A percentile compares a stretch with the other conserved stretches of the same genome.
These are phyloP conservation scores for Claviceps citrina DNA, from an alignment of 2,329 filamentous ascomycete species.

Conservation along the genomic window DNA sequence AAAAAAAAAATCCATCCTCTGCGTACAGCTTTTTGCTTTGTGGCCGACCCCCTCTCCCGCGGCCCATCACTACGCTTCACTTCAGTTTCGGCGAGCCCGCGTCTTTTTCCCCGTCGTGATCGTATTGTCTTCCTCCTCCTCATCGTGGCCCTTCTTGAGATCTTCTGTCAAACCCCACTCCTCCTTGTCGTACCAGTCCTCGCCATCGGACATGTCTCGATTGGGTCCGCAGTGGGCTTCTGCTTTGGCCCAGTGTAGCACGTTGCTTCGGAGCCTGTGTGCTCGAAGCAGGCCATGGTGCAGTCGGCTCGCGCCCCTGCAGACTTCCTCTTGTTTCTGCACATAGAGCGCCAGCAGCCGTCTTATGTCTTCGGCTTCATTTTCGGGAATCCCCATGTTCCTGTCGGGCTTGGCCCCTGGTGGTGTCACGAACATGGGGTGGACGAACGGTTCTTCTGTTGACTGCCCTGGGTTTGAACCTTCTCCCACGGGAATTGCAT, in stretches of 20 bases:
- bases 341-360: conserved; percentile 60
- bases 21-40: too few relatives aligned
- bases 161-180: conserved; percentile 63
- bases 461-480: background rate
- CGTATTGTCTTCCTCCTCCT: conserved; percentile 64
- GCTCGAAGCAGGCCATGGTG: conserved; percentile 58
- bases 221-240: conserved; percentile 54
- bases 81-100: conserved; percentile 30
- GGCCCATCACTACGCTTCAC: too few relatives aligned
- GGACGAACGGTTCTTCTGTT: conserved; percentile 40
- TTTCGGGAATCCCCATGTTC: conserved; percentile 54
- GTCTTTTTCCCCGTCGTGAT: conserved; percentile 45
- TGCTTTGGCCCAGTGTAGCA: conserved; percentile 62
- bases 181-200: conserved; percentile 77
- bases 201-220: conserved; percentile 69
- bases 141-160: conserved; percentile 66
- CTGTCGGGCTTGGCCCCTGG: conserved; percentile 46
- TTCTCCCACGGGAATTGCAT: conserved; percentile 16
- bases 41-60: too few relatives aligned
- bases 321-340: conserved; percentile 75
- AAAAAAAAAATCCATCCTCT: background rate
- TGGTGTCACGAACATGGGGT: conserved; percentile 60
- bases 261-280: conserved; percentile 54
- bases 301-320: conserved; percentile 51
- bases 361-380: conserved; percentile 65